Percentiles rank a stretch among this genome's conserved stretches.
These are phyloP conservation scores for Eudorina sp. DNA, from an alignment of 139 green algal genomes.

Conservation along the genomic window DNA sequence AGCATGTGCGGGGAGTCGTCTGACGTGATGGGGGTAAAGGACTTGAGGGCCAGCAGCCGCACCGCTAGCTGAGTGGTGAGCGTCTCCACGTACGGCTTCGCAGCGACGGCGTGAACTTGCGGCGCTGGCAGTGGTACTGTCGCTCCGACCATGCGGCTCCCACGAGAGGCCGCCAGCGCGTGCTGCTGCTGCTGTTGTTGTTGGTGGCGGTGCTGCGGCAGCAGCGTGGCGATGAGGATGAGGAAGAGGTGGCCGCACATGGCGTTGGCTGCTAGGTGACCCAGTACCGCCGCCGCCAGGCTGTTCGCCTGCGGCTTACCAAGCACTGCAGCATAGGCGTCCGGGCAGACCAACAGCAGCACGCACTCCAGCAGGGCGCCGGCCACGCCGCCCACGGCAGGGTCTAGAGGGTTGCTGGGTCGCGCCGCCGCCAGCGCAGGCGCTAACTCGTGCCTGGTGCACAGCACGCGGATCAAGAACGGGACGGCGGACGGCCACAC, in stretches of 20 bases:
- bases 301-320: constrained; percentile 7
- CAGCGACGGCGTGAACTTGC: neutral
- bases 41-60: constrained; percentile 40
- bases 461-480: neutral
- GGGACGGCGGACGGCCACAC: no score
- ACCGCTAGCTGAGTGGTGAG: constrained; percentile 42
- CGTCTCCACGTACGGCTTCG: constrained; percentile 48
- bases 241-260: constrained; percentile 14
- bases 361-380: constrained; percentile 40
- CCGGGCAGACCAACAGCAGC: constrained; percentile 35
- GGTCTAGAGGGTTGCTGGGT: constrained; percentile 2
- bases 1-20: constrained; percentile 40
- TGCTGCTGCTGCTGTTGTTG: constrained; percentile 7
- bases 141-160: no score
- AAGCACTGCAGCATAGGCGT: constrained; percentile 3
- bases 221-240: neutral
- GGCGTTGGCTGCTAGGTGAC: constrained; percentile 15
- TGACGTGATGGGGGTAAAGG: neutral
- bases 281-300: neutral
- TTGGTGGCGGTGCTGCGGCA: neutral
- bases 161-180: no score
- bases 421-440: constrained; percentile 5
- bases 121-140: neutral
- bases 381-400: neutral
- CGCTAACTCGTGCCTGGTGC: neutral